Evolutionary conservation across 169 alveolate genomes (phyloP).

Genomic region (Eimeria praecox): DNA sequence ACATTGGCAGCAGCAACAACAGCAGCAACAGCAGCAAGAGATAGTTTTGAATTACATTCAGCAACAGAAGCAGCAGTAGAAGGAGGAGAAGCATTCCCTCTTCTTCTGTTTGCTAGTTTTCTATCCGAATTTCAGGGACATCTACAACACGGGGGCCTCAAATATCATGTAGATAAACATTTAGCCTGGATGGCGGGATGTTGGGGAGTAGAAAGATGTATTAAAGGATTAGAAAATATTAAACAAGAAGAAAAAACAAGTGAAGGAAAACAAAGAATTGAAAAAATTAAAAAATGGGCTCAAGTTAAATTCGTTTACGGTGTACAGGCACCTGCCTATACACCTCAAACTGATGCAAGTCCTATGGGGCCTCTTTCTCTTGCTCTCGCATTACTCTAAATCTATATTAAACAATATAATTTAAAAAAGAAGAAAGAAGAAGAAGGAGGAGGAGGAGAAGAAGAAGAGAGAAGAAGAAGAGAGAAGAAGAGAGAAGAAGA

Average conservation of each 20-base stretch:
- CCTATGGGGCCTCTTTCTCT: background rate
- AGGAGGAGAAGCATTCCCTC: background rate
- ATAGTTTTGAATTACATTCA: background rate
- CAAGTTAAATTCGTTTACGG: background rate
- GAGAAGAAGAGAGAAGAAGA: no score
- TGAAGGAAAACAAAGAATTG: background rate
- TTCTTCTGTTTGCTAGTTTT: background rate
- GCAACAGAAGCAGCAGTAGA: background rate
- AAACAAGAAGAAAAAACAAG: background rate
- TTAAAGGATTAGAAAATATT: background rate
- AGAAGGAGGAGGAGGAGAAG: no score
- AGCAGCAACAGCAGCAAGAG: no score
- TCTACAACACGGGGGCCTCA: background rate
- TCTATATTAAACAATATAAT: background rate
- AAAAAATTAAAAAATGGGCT: background rate
- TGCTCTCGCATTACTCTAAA: background rate
- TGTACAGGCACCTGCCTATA: background rate
- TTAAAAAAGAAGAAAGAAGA: no score
- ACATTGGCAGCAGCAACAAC: no score
- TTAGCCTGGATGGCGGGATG: background rate
- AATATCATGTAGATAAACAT: background rate
- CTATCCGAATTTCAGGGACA: background rate
- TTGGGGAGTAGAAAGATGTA: background rate
- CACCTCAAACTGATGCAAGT: background rate
- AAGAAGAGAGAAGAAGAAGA: no score